Conservation (phyloP, 108 stramenopile genomes). For the Parietichytrium sp. region DNA sequence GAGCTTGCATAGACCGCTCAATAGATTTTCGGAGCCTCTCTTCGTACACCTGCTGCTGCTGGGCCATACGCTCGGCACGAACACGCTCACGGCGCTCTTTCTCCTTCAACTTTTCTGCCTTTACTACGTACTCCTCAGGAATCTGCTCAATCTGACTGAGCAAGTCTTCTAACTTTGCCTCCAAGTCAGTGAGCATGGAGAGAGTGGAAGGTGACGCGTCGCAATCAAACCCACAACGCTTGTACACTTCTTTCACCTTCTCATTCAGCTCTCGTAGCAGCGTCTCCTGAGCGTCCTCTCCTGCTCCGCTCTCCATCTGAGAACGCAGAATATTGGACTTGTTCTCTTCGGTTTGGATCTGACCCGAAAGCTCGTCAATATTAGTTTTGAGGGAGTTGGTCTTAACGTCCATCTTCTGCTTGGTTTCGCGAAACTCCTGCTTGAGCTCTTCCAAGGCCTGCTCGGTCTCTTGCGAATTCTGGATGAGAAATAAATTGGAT, state of each 20-base stretch:
- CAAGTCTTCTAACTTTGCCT: slow-evolving; percentile 59
- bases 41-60: slow-evolving; percentile 56
- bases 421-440: slow-evolving; percentile 51
- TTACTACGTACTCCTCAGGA: slow-evolving; percentile 63
- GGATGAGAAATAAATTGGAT: slow-evolving; percentile 68
- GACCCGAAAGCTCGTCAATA: slow-evolving; percentile 45
- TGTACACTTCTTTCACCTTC: slow-evolving; percentile 59
- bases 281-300: slow-evolving; percentile 56
- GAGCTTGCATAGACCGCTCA: slow-evolving; percentile 57
- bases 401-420: slow-evolving; percentile 56
- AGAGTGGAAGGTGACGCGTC: slow-evolving; percentile 57
- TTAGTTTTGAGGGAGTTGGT: slow-evolving; percentile 43
- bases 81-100: slow-evolving; percentile 63
- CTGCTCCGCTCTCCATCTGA: slow-evolving; percentile 48
- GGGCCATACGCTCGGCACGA: slow-evolving; percentile 60
- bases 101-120: slow-evolving; percentile 66
- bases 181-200: slow-evolving; percentile 64
- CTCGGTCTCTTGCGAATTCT: slow-evolving; percentile 69
- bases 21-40: slow-evolving; percentile 56
- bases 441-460: slow-evolving; percentile 67
- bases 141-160: slow-evolving; percentile 56
- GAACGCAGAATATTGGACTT: slow-evolving; percentile 51
- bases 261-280: slow-evolving; percentile 56
- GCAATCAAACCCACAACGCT: slow-evolving; percentile 61
- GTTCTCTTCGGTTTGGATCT: slow-evolving; percentile 54